These are phyloP conservation scores for Saturnispora ahearnii DNA, from an alignment of 805 yeast species.

Conservation along the genomic window DNA sequence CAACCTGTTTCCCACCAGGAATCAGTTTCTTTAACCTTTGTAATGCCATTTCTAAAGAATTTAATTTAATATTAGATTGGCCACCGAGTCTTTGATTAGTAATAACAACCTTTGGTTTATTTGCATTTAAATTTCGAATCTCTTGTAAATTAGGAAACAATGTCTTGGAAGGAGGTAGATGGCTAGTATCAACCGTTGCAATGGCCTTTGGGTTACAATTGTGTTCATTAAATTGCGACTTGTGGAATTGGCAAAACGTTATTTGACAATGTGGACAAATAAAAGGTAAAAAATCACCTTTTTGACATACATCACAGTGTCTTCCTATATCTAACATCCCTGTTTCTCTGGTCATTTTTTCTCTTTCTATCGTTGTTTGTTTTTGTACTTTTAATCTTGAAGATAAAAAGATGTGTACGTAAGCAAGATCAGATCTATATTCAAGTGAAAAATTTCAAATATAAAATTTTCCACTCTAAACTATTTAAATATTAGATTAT, in stretches of 20 bases:
- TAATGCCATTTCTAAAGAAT: slow-evolving; percentile 13
- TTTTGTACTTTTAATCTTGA: not conserved
- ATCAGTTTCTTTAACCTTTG: slow-evolving; percentile 11
- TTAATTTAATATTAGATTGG: slow-evolving; percentile 6
- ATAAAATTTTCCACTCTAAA: too few relatives aligned
- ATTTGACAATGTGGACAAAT: slow-evolving; percentile 35
- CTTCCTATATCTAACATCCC: slow-evolving; percentile 47
- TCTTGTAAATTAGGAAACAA: slow-evolving; percentile 45
- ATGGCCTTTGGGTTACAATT: slow-evolving; percentile 9
- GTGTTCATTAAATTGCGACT: slow-evolving; percentile 30
- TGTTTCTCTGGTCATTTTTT: slow-evolving; percentile 17
- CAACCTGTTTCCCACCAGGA: slow-evolving; percentile 1
- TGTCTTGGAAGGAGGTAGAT: slow-evolving; percentile 34
- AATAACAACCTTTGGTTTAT: slow-evolving; percentile 8
- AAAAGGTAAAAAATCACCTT: slow-evolving; percentile 52
- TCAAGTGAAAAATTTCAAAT: not conserved
- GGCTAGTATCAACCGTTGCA: slow-evolving; percentile 9
- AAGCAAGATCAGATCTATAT: not conserved
- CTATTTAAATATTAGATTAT: too few relatives aligned
- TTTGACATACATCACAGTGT: slow-evolving; percentile 44
- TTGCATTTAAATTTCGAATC: slow-evolving; percentile 25
- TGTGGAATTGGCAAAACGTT: slow-evolving; percentile 43
- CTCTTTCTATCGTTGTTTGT: slow-evolving; percentile 11
- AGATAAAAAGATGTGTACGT: not conserved
- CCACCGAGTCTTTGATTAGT: slow-evolving; percentile 8